A percentile compares a stretch with the other conserved stretches of the same genome.
Conservation (phyloP, 805 yeast genomes). For the Saccharomycopsis guyanensis region DNA sequence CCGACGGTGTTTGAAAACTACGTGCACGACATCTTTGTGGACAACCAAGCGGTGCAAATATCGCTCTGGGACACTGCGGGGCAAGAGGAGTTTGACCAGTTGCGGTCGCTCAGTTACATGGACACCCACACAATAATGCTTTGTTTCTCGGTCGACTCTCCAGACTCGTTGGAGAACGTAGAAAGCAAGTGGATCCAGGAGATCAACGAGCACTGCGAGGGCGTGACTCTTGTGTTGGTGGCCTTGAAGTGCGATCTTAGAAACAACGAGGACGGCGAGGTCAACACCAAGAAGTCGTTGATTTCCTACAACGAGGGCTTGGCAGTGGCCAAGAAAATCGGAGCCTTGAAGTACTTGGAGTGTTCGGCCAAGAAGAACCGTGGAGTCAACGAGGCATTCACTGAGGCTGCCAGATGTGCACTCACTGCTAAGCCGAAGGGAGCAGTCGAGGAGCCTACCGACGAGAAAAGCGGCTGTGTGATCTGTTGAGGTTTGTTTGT, state of each 20-base stretch:
- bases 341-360: constrained; percentile 90
- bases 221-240: constrained; percentile 86
- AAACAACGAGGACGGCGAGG: constrained; percentile 45
- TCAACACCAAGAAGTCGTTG: constrained; percentile 35
- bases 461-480: constrained; percentile 29
- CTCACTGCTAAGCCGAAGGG: constrained; percentile 83
- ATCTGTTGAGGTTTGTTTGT: constrained; percentile 20
- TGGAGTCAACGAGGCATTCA: constrained; percentile 98
- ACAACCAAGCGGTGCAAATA: constrained; percentile 83
- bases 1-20: constrained; percentile 97
- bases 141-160: constrained; percentile 90
- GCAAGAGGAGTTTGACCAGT: constrained; percentile 94
- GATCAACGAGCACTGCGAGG: constrained; percentile 94
- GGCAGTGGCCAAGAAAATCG: constrained; percentile 84
- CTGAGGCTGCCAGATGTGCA: constrained; percentile 97
- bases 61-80: constrained; percentile 99
- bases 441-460: constrained; percentile 39
- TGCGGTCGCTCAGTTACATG: constrained; percentile 84
- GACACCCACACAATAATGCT: constrained; percentile 97
- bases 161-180: constrained; percentile 91
- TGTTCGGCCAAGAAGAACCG: constrained; percentile 94
- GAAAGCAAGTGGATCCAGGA: constrained; percentile 96
- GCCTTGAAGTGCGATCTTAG: constrained; percentile 94
- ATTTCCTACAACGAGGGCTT: constrained; percentile 92
- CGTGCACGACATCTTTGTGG: constrained; percentile 94